Base-by-base conservation (phyloP, 768 basidiomycete genomes). In the Fistulinella prunicolor region DNA sequence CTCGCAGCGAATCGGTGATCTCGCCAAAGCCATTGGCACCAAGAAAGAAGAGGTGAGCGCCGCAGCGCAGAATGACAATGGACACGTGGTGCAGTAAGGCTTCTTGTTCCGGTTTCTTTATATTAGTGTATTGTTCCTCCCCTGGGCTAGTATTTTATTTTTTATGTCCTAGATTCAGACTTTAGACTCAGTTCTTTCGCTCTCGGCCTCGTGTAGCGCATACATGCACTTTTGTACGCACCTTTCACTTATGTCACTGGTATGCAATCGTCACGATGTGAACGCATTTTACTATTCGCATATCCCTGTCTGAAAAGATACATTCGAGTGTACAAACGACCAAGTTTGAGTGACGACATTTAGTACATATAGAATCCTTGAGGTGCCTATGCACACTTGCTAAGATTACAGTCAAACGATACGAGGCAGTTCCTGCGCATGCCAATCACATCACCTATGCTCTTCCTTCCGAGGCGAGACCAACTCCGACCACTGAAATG, bases 1-100 rank as follows among this genome's bases (percentile, higher is more conserved):
- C 21, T 67, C 69, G 47, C 73, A 74, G 48, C 66, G 70, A 14
- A 63, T 79, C 16, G 34, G 56, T 8, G 67, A 67, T 5, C 46
- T 66, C 22, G 58, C 54, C 56, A 58, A 44, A 9, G 46, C 38
- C 9, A 64, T 68, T 12, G 51, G 62, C 9, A 41, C 55, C 24
- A 69, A 58, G 62, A 64, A 58, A 22, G 67, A 68, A 29, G 66
- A 60, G 22, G 53, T n/a, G 9, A 39, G 40, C 9, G 20, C 21
- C 4, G 23, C 39, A 13, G 20, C n/a, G 26, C 43, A 47, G 35
- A 54, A 51, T 21, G 55, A 51, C 32, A 51, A 53, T 7, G 47
- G 47, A 32, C 41, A 44, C 23, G 51, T 49, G 10, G 19, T 10
- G 21, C 43, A 60, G 54, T 58, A 47, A 51, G 44, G 12, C 32